Base-by-base conservation (phyloP, 345 rosid species). In the Gossypium bickii region DNA sequence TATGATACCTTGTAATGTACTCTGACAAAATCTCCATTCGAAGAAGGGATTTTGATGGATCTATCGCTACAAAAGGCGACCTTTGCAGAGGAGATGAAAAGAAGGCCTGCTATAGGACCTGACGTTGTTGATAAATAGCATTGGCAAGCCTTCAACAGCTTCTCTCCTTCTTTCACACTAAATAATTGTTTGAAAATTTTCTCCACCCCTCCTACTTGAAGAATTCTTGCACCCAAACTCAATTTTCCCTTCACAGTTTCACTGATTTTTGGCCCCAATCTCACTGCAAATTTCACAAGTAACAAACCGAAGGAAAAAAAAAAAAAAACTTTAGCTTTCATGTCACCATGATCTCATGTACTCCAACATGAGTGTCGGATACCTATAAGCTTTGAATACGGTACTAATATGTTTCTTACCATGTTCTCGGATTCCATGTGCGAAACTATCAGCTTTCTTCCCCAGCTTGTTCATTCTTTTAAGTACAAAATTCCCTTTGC, bases 121-220 rank as follows among this genome's bases (percentile, higher is more conserved):
- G 88, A 80, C 1, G 92, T 85, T 44, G 90, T 87, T 0, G 89
- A 89, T 72, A 89, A 64, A 73, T 85, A 84, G 45, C 92, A 87
- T 41, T 89, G 90, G 20, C 79, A 85, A 1, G 87, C 89, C 78
- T 84, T 89, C 67, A 87, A 67, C 4, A 89, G 74, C 51, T 60
- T 82, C 78, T 89, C 92, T 74, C 78, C 88, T 29, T 87, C 80
- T 41, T 72, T 15, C 48, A 84, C 83, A 15, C n/a, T 80, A 27
- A 89, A 87, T 15, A 84, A 79, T 48, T 57, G 75, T 38, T 81
- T 83, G 74, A 85, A 88, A 9, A 85, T 67, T 66, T 82, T 85
- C 75, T 82, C 85, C 57, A 85, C 57, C 4, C 85, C 81, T 76
- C 87, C 85, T 67, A 74, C 70, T 65, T 84, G 87, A 71, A 84